Evolutionary conservation across 139 green algal species (phyloP), one percentile per base, ranked within the genome.

Genomic region (Gonium pectorale): DNA sequence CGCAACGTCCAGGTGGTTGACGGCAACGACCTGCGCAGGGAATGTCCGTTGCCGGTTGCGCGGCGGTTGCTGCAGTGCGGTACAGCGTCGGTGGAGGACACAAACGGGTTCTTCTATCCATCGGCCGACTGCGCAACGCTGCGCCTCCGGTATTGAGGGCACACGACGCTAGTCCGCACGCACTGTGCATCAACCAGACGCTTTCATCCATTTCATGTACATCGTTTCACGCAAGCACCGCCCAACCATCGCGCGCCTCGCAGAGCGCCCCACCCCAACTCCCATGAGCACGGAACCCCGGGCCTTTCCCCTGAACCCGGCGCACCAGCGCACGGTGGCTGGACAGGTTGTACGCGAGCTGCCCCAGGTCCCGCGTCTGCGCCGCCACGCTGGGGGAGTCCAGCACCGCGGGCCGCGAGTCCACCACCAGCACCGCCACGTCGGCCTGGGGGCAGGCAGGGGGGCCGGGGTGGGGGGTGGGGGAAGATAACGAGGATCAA

Each of bases 281-380:
- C 49, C 49, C 49, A 56, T 56, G 49, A n/a, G n/a, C n/a, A n/a
- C n/a, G n/a, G n/a, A n/a, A n/a, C n/a, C n/a, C n/a, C n/a, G n/a
- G n/a, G 49, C 49, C 17, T 17, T 56, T 17, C 49, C 4, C 62
- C 31, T n/a, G 1, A 27, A 27, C 33, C 51, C 33, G 8, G 6
- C 49, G 22, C 75, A 82, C 75, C 75, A 82, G 75, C 29, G 41
- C 46, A 15, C 35, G 31, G 24, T 41, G 35, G 63, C 35, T 49
- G 40, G 37, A 95, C 67, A 98, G 90, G 31, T 93, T 92, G 92
- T 97, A 96, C 38, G 96, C 90, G 46, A 99, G 91, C 73, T 94
- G 92, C 29, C 94, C 96, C 89, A 98, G 96, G 93, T 98, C 94
- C 67, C 96, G 94, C 38, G 95, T 98, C 93, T 98, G 96, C 67